phyloP scores from a whole-genome alignment of 2,329 filamentous ascomycete species.

The Penicillium sp. region DNA sequence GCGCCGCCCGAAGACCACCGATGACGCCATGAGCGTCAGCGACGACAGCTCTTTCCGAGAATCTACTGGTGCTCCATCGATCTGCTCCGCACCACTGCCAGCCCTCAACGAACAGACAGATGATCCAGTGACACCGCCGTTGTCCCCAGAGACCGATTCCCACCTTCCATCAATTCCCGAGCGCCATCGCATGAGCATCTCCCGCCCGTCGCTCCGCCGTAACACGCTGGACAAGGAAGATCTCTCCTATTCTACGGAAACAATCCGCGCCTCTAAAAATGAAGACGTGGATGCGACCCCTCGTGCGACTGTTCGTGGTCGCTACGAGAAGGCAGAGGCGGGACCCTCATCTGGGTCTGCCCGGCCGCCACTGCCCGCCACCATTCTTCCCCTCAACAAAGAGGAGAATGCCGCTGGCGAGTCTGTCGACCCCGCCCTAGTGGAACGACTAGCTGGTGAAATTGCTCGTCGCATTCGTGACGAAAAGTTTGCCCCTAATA shows the following conservation, averaged over 20 bases:
- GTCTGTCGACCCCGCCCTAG: conserved; percentile 52
- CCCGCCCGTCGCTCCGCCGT: conserved; percentile 29
- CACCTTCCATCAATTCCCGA: conserved; percentile 41
- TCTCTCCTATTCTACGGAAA: conserved; percentile 31
- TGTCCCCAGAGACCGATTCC: conserved; percentile 47
- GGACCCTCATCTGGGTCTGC: conserved; percentile 27
- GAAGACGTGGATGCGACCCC: conserved; percentile 40
- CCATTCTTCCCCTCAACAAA: conserved; percentile 41
- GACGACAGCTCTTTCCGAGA: conserved; percentile 48
- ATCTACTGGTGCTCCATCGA: conserved; percentile 49
- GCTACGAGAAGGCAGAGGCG: conserved; percentile 34
- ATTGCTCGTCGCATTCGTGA: conserved; percentile 84
- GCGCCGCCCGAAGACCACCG: conserved; percentile 45
- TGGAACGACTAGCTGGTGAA: conserved; percentile 81
- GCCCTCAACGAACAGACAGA: conserved; percentile 65
- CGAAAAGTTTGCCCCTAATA: conserved; percentile 64
- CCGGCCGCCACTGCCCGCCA: conserved; percentile 35
- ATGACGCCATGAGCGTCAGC: conserved; percentile 47
- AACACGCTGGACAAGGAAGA: conserved; percentile 27
- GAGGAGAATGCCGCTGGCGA: conserved; percentile 33
- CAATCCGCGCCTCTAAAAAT: conserved; percentile 20
- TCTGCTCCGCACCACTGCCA: conserved; percentile 58
- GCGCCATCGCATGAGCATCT: conserved; percentile 35
- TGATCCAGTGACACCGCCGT: conserved; percentile 58
- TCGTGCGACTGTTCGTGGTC: conserved; percentile 31